Evolutionary conservation across 1,284 basidiomycete genomes (phyloP).

Genomic region (Cutaneotrichosporon cavernicola): DNA sequence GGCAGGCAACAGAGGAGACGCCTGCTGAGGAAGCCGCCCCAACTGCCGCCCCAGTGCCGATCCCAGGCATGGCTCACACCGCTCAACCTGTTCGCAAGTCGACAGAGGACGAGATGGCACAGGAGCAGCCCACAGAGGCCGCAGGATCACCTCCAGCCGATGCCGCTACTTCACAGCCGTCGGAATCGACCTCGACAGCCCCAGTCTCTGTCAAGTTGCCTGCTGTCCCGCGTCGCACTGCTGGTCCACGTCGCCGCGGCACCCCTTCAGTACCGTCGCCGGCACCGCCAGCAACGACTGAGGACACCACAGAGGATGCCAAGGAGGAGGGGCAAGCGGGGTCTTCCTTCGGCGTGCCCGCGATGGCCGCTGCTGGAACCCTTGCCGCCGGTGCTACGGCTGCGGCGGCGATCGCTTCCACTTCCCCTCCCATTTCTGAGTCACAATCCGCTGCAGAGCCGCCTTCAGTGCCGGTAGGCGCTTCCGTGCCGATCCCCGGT

Average conservation of each 20-base stretch:
- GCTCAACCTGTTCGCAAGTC: background rate
- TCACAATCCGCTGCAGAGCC: background rate
- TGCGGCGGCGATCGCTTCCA: background rate
- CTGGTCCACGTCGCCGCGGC: constrained; percentile 38
- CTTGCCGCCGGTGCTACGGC: background rate
- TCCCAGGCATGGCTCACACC: constrained; percentile 25
- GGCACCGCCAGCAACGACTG: background rate
- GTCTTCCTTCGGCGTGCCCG: background rate
- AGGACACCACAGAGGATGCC: background rate
- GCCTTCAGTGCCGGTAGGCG: background rate
- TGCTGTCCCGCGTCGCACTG: constrained; percentile 44
- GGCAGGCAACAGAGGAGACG: constrained; percentile 4
- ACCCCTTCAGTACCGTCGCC: constrained; percentile 1
- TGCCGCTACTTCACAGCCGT: background rate
- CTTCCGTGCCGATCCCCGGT: background rate
- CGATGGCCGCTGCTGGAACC: background rate
- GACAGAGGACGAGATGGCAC: constrained; percentile 4
- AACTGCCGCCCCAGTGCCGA: constrained; percentile 18
- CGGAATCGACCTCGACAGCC: constrained; percentile 12
- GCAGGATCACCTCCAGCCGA: background rate
- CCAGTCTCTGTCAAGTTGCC: constrained; percentile 44
- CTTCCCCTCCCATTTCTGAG: background rate
- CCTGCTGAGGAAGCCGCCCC: constrained; percentile 6
- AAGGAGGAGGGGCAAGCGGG: background rate
- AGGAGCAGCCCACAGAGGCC: constrained; percentile 4